Conservation (phyloP, 768 basidiomycete genomes). For the Suillus tomentosus region DNA sequence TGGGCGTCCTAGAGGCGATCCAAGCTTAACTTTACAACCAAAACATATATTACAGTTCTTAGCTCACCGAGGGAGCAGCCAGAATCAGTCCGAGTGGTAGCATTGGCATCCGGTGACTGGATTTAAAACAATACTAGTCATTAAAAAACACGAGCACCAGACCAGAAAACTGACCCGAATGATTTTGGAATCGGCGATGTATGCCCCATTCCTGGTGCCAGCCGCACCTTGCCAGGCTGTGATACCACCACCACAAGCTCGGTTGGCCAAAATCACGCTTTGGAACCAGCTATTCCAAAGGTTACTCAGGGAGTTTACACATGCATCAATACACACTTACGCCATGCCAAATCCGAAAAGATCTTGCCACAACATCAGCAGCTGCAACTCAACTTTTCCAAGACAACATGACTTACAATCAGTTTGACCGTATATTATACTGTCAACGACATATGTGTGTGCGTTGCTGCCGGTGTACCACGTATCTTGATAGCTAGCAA, state of each 20-base stretch:
- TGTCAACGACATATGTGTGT: slow-evolving; percentile 61
- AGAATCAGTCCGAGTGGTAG: slow-evolving; percentile 44
- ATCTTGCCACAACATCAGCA: not conserved
- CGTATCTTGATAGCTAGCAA: slow-evolving; percentile 66
- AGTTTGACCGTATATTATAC: slow-evolving; percentile 62
- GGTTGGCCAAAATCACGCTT: slow-evolving; percentile 56
- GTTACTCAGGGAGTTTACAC: not conserved
- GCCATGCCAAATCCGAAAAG: slow-evolving; percentile 55
- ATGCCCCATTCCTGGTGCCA: slow-evolving; percentile 51
- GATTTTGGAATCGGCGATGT: slow-evolving; percentile 55
- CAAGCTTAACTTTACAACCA: not conserved
- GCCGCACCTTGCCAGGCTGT: slow-evolving; percentile 62
- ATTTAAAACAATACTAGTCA: not conserved
- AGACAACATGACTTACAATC: slow-evolving; percentile 48
- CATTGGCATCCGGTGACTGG: slow-evolving; percentile 62
- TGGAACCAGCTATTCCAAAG: slow-evolving; percentile 54
- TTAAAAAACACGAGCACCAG: not conserved
- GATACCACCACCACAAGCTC: slow-evolving; percentile 66
- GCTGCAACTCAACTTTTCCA: not conserved
- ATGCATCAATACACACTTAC: slow-evolving; percentile 33
- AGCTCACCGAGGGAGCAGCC: slow-evolving; percentile 52
- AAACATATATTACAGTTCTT: not conserved
- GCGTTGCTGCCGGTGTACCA: slow-evolving; percentile 64
- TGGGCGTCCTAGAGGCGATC: slow-evolving; percentile 40
- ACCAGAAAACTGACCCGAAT: slow-evolving; percentile 46